These are phyloP conservation scores for Xenoacremonium recifei DNA, from an alignment of 2,329 filamentous ascomycete species.

Conservation along the genomic window DNA sequence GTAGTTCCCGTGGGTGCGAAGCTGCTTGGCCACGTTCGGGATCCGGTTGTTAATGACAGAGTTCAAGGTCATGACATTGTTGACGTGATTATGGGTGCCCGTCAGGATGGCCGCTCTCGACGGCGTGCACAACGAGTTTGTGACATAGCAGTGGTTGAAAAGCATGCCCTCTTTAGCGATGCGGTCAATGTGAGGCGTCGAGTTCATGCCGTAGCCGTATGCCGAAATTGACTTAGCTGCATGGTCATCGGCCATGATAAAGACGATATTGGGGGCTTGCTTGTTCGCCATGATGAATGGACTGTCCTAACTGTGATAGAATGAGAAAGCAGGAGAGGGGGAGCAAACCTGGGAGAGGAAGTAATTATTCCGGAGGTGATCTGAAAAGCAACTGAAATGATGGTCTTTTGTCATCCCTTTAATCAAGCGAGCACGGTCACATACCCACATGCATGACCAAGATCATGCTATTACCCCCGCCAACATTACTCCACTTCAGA, in stretches of 20 bases:
- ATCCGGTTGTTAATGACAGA: slow-evolving; percentile 47
- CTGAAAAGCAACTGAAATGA: no score
- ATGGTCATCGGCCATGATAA: slow-evolving; percentile 57
- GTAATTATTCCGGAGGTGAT: no score
- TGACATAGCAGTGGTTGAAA: slow-evolving; percentile 55
- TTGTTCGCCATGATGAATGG: no score
- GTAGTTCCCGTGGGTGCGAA: slow-evolving; percentile 45
- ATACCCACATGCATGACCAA: no score
- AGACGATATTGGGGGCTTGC: slow-evolving; percentile 37
- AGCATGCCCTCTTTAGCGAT: slow-evolving; percentile 48
- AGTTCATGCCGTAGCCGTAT: slow-evolving; percentile 51
- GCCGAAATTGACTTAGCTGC: slow-evolving; percentile 47
- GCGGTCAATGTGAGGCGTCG: slow-evolving; percentile 50
- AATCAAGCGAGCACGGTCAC: no score
- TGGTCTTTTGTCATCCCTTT: no score
- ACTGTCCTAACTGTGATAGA: no score
- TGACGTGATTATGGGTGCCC: slow-evolving; percentile 53
- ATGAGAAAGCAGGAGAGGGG: no score
- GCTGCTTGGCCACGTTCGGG: slow-evolving; percentile 51
- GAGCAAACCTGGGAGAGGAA: no score
- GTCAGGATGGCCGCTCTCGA: slow-evolving; percentile 48
- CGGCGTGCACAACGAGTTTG: slow-evolving; percentile 53
- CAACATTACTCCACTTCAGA: no score
- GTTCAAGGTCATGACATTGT: slow-evolving; percentile 49
- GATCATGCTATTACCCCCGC: no score